phyloP scores from a whole-genome alignment of 2,329 filamentous ascomycete species.

The Nigrograna mackinnonii region DNA sequence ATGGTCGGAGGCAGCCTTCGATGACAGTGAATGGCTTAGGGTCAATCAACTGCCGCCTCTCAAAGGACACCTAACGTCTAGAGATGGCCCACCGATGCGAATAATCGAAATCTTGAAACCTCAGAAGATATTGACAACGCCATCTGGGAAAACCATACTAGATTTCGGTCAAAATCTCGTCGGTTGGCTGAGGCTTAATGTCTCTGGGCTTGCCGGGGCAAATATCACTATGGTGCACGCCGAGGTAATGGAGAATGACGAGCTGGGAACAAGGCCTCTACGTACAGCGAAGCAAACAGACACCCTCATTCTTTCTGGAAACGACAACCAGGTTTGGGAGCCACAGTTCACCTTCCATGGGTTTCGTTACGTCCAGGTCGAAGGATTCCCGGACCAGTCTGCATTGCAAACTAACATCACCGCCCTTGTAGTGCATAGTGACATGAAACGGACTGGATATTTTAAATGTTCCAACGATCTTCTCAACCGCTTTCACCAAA shows the following conservation, averaged over 20 bases:
- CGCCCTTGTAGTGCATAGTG: constrained; percentile 55
- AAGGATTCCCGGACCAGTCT: constrained; percentile 41
- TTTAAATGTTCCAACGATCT: constrained; percentile 57
- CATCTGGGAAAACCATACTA: constrained; percentile 53
- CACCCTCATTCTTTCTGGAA: constrained; percentile 33
- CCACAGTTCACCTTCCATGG: constrained; percentile 58
- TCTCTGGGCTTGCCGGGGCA: constrained; percentile 42
- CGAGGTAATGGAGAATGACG: constrained; percentile 57
- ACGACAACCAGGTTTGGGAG: constrained; percentile 39
- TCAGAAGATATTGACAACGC: constrained; percentile 30
- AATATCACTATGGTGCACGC: constrained; percentile 56
- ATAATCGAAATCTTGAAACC: constrained; percentile 33
- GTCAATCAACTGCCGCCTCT: neutral
- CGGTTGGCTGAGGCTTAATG: constrained; percentile 48
- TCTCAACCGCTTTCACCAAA: constrained; percentile 59
- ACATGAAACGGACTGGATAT: constrained; percentile 54
- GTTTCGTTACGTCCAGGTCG: constrained; percentile 56
- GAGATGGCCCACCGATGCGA: constrained; percentile 50
- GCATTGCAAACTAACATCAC: constrained; percentile 21
- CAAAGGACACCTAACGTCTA: neutral
- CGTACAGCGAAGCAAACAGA: constrained; percentile 49
- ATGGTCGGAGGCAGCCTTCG: constrained; percentile 13
- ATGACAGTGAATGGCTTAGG: neutral
- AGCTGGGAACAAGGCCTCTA: constrained; percentile 49
- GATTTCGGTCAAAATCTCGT: constrained; percentile 65